Evolutionary conservation across 2,329 filamentous ascomycete species (phyloP), one percentile per base, ranked within the genome.

Genomic region (Alternaria consortialis): DNA sequence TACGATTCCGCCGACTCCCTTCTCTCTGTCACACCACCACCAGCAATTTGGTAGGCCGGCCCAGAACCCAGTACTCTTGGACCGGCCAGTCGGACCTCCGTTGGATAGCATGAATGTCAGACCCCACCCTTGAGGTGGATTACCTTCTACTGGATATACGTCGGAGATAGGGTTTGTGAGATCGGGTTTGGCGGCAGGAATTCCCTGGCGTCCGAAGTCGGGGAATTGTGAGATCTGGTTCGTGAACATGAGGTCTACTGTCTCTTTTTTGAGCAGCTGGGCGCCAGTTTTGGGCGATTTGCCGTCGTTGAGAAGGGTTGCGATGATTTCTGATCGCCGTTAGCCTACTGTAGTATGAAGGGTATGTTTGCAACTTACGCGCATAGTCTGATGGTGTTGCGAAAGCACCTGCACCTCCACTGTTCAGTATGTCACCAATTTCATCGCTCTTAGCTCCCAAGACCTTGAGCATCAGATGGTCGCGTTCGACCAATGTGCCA

Each of bases 301-400:
- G 34, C 89, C 89, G 63, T 88, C 79, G 70, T 91, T 91, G 34
- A 91, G 80, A 2, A 91, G 78, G 0, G 84, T 83, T 0, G 87
- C 82, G 7, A 91, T 82, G 37, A 91, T 83, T 60, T 85, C 86
- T 87, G 64, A 2, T 31, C 6, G 6, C 17, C 32, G 31, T 68
- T 34, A 72, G 62, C 20, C 39, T 51, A 39, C 20, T 42, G 34
- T 51, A 42, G 17, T 23, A 31, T 25, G n/a, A 42, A 50, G n/a
- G 9, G 27, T 31, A 46, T 17, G 31, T 39, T 20, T 34, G 44
- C 42, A 46, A 58, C 83, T 70, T 76, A 86, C 87, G 82, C 55
- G 81, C 81, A 68, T 89, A 91, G 50, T 91, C 88, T 5, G 81
- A 80, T 0, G 87, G 86, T 59, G 74, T 79, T 15, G 86, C 85